phyloP scores from a whole-genome alignment of 108 stramenopile species.

The Mediolabrus comicus region DNA sequence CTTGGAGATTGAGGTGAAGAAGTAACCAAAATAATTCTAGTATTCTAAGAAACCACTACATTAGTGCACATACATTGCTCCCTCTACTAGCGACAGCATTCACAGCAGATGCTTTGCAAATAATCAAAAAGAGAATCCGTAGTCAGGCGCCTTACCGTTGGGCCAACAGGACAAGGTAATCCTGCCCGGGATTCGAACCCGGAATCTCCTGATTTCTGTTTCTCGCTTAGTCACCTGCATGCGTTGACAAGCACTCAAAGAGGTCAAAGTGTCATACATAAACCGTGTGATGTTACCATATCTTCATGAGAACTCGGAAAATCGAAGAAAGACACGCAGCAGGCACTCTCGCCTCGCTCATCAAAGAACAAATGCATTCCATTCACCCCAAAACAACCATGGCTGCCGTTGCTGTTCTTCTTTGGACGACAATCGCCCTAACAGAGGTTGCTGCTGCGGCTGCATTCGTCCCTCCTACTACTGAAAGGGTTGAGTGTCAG shows the following conservation, averaged over 20 bases:
- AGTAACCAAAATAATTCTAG: conserved; percentile 1
- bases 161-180: conserved; percentile 5
- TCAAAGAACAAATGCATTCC: not conserved
- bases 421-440: not conserved
- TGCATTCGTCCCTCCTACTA: not conserved
- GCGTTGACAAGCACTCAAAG: too few relatives aligned
- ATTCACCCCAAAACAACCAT: not conserved
- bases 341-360: too few relatives aligned
- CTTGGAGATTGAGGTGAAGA: conserved; percentile 45
- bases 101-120: not conserved
- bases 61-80: not conserved
- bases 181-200: conserved; percentile 16
- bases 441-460: not conserved
- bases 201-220: conserved; percentile 10
- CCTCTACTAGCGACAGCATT: not conserved
- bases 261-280: too few relatives aligned
- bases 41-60: not conserved
- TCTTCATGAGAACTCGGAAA: too few relatives aligned
- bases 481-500: not conserved
- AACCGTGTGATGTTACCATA: too few relatives aligned
- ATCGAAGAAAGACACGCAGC: too few relatives aligned
- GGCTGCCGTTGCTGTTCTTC: not conserved
- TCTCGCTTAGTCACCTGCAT: too few relatives aligned
- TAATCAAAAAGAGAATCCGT: conserved; percentile 65
- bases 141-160: conserved; percentile 87